Evolutionary conservation across 805 yeast genomes (phyloP).

Genomic region (Candida sithepensis): DNA sequence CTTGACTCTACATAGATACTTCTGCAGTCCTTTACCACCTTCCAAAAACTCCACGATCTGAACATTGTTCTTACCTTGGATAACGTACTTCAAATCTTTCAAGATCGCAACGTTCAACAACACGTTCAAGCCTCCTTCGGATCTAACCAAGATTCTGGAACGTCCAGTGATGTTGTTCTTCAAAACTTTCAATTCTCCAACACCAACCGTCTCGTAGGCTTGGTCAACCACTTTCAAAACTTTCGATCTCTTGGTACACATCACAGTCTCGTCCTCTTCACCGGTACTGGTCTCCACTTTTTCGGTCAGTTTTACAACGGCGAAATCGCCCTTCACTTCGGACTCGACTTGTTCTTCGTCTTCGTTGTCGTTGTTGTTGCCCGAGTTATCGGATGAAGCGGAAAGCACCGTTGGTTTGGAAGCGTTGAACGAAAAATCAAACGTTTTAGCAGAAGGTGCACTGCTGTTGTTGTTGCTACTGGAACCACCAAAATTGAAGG

Average conservation of each 20-base stretch:
- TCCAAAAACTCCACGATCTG: conserved; percentile 37
- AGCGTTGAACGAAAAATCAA: conserved; percentile 25
- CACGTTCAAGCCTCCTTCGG: conserved; percentile 84
- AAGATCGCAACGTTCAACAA: conserved; percentile 64
- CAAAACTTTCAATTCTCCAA: conserved; percentile 78
- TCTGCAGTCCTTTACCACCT: conserved; percentile 47
- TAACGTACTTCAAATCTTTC: conserved; percentile 50
- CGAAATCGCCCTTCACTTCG: conserved; percentile 46
- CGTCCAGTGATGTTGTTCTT: conserved; percentile 57
- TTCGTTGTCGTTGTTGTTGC: background rate
- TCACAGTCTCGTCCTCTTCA: conserved; percentile 73
- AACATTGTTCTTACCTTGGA: background rate
- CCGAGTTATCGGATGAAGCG: conserved; percentile 2
- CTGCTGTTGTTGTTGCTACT: conserved; percentile 6
- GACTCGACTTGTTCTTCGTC: conserved; percentile 11
- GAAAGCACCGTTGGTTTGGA: conserved; percentile 11
- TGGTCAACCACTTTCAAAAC: conserved; percentile 56
- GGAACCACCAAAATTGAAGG: conserved; percentile 4
- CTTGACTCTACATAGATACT: conserved; percentile 74
- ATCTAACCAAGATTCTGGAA: conserved; percentile 71
- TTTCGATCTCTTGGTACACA: conserved; percentile 68
- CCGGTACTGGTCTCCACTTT: conserved; percentile 66
- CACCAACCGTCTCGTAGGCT: conserved; percentile 62
- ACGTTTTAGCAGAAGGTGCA: conserved; percentile 6
- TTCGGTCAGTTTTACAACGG: conserved; percentile 42